A percentile compares a stretch with the other conserved stretches of the same genome.
Conservation (phyloP, 306 rosid genomes). For the Phaseolus lunatus region DNA sequence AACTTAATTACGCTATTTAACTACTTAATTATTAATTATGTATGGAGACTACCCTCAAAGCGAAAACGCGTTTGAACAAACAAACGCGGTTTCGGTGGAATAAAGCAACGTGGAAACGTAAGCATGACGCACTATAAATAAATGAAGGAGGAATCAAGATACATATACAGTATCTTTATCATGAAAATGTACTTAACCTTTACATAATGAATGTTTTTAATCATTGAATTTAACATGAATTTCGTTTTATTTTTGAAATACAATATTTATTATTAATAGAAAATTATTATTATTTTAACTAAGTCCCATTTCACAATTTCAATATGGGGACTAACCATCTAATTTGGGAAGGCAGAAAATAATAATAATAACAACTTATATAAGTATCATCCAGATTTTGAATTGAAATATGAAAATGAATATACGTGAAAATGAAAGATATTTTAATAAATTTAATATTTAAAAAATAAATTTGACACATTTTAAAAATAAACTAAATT, state of each 20-base stretch:
- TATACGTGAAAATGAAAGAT: too few species aligned
- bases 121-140: slow-evolving; percentile 9
- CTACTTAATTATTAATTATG: not conserved
- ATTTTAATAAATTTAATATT: too few species aligned
- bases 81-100: slow-evolving; percentile 23
- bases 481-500: too few species aligned
- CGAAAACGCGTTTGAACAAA: slow-evolving; percentile 24
- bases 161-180: too few species aligned
- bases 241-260: not conserved
- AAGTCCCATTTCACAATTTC: too few species aligned
- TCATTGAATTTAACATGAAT: not conserved
- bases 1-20: not conserved
- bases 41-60: not conserved
- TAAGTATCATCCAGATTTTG: too few species aligned
- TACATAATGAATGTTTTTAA: not conserved
- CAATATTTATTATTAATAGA: not conserved
- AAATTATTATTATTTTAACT: too few species aligned
- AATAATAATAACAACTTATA: too few species aligned
- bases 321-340: too few species aligned
- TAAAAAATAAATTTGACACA: too few species aligned
- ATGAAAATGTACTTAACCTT: not conserved
- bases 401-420: too few species aligned
- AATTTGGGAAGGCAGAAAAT: too few species aligned
- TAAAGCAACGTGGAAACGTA: slow-evolving; percentile 31
- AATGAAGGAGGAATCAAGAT: not conserved